Evolutionary conservation across 116 monocot species (phyloP).

Genomic region (Cymodocea nodosa): DNA sequence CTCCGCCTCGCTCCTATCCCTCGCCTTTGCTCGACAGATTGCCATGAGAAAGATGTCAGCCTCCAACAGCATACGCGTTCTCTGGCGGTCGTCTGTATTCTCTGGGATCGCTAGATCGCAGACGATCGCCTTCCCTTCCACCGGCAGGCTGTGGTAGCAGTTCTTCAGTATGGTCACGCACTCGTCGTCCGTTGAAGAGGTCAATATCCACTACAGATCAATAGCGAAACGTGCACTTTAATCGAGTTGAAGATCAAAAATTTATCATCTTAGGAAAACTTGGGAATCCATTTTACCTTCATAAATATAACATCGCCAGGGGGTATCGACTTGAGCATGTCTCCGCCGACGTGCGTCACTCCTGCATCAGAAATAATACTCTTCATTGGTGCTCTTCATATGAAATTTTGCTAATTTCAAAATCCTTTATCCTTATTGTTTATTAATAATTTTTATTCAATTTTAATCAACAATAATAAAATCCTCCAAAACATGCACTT

Average conservation of each 20-base stretch:
- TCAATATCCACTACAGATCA: constrained; percentile 79
- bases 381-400: too few species aligned
- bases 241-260: too few species aligned
- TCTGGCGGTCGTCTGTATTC: constrained; percentile 37
- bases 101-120: constrained; percentile 69
- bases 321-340: constrained; percentile 80
- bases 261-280: too few species aligned
- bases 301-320: constrained; percentile 64
- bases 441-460: too few species aligned
- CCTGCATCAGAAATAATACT: too few species aligned
- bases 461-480: too few species aligned
- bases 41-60: constrained; percentile 69
- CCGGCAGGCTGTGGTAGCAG: constrained; percentile 48
- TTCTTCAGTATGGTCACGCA: constrained; percentile 49
- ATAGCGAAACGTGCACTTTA: too few species aligned
- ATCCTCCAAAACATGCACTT: too few species aligned
- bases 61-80: constrained; percentile 54
- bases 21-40: constrained; percentile 47
- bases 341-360: constrained; percentile 58
- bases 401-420: too few species aligned
- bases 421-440: too few species aligned
- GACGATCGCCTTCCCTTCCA: constrained; percentile 53
- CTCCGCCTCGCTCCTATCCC: constrained; percentile 51
- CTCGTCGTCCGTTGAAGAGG: constrained; percentile 74
- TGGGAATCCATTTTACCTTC: too few species aligned